Percentiles rank a stretch among this genome's conserved stretches.
These are phyloP conservation scores for Phytophthora tentaculata DNA, from an alignment of 352 stramenopile genomes.

Conservation along the genomic window DNA sequence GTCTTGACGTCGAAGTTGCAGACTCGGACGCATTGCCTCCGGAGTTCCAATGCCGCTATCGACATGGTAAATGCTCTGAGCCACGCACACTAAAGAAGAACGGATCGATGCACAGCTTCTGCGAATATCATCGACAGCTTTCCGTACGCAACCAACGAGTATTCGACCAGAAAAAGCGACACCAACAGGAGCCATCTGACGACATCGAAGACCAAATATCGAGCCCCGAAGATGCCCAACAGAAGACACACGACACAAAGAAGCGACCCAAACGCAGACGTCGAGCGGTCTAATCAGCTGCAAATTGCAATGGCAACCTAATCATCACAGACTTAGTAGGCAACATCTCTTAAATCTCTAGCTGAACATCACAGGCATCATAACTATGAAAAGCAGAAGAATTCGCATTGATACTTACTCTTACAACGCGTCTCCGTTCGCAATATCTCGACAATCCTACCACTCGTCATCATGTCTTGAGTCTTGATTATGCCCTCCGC, in stretches of 20 bases:
- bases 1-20: conserved; percentile 29
- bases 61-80: conserved; percentile 53
- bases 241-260: background rate
- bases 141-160: conserved; percentile 65
- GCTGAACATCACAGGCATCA: background rate
- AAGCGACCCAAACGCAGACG: conserved; percentile 13
- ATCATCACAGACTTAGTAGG: background rate
- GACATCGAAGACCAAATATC: background rate
- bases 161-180: conserved; percentile 59
- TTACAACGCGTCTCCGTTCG: conserved; percentile 14
- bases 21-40: background rate
- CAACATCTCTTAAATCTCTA: background rate
- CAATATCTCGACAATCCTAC: conserved; percentile 17
- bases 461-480: conserved; percentile 3
- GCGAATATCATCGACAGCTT: conserved; percentile 63
- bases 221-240: background rate
- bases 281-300: conserved; percentile 3
- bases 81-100: conserved; percentile 74
- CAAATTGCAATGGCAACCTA: background rate
- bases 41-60: conserved; percentile 53
- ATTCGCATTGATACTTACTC: conserved; percentile 37
- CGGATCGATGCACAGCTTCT: conserved; percentile 66
- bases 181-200: conserved; percentile 6
- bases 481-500: background rate
- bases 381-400: conserved; percentile 22